Conservation (phyloP, 176 grass and related monocot genomes). For the Zea luxurians region DNA sequence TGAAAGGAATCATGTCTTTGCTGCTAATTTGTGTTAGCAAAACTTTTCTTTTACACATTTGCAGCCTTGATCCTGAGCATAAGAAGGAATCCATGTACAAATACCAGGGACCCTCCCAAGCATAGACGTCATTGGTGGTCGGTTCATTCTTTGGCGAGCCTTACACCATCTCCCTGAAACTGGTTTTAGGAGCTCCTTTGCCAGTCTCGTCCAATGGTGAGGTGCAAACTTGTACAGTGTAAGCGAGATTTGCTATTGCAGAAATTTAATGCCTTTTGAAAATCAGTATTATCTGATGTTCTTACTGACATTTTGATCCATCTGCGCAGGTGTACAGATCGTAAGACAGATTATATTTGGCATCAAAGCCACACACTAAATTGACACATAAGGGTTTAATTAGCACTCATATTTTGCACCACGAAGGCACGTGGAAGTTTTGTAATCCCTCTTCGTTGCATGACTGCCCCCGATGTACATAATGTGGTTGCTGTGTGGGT, state of each 20-base stretch:
- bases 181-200: conserved; percentile 27
- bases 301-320: conserved; percentile 20
- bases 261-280: neutral
- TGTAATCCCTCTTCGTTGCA: conserved; percentile 1
- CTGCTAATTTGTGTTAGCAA: neutral
- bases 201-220: neutral
- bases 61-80: conserved; percentile 93
- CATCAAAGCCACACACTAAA: conserved; percentile 35
- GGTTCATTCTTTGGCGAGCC: conserved; percentile 17
- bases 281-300: neutral
- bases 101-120: conserved; percentile 69
- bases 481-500: conserved; percentile 15
- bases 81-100: conserved; percentile 94
- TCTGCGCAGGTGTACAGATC: conserved; percentile 42
- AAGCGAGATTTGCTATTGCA: conserved; percentile 31
- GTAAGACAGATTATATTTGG: conserved; percentile 42
- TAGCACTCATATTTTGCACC: conserved; percentile 11
- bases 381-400: conserved; percentile 31
- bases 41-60: conserved; percentile 17
- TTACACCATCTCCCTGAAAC: conserved; percentile 10
- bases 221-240: conserved; percentile 41
- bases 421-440: conserved; percentile 33
- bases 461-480: conserved; percentile 25
- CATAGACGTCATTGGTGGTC: conserved; percentile 35
- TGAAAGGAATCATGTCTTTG: conserved; percentile 6